Conservation (phyloP, 2,329 filamentous ascomycete species). For the Kalmusia sp. region DNA sequence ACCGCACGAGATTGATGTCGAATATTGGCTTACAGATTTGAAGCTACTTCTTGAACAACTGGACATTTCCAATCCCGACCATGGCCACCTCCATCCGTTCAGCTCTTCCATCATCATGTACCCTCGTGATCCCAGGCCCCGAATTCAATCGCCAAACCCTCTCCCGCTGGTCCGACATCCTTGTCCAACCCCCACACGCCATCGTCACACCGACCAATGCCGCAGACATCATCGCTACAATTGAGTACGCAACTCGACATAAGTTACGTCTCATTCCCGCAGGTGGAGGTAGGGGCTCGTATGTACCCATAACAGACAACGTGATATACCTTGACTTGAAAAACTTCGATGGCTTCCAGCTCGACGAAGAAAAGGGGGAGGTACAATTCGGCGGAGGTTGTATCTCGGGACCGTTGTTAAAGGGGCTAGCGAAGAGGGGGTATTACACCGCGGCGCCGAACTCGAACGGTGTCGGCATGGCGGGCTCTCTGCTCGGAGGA, state of each 20-base stretch:
- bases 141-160: not conserved
- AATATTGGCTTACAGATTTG: too few relatives aligned
- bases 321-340: conserved; percentile 46
- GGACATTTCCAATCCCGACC: not conserved
- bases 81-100: not conserved
- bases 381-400: conserved; percentile 43
- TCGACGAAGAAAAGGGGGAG: conserved; percentile 30
- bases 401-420: conserved; percentile 32
- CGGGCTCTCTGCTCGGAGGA: conserved; percentile 23
- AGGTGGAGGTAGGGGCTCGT: conserved; percentile 41
- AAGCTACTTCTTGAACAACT: not conserved
- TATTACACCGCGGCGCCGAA: conserved; percentile 37
- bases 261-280: conserved; percentile 35
- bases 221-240: conserved; percentile 33
- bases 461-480: conserved; percentile 24
- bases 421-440: conserved; percentile 24
- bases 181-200: conserved; percentile 20
- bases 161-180: not conserved
- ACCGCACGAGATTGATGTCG: too few relatives aligned
- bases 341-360: conserved; percentile 33
- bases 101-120: not conserved
- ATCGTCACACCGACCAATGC: conserved; percentile 36
- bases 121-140: not conserved
- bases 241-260: conserved; percentile 36
- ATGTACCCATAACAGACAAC: conserved; percentile 34